phyloP scores from a whole-genome alignment of 192 early-diverging fungal species.

The Dimargaris xerosporica region DNA sequence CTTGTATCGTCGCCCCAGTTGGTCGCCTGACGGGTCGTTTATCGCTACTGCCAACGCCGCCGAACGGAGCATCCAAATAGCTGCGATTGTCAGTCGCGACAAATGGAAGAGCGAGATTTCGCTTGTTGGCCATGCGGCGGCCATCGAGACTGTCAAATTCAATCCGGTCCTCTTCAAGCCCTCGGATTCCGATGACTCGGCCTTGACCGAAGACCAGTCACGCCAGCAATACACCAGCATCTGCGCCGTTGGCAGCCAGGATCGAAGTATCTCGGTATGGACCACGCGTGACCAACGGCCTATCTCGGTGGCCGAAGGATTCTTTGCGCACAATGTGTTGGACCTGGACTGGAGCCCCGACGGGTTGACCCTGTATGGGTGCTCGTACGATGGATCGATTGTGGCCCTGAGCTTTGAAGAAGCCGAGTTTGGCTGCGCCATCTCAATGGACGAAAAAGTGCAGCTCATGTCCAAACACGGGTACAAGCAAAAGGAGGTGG shows the following conservation, averaged over 20 bases:
- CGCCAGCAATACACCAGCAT: slow-evolving; percentile 30
- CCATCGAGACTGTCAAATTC: slow-evolving; percentile 83
- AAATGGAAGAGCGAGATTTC: slow-evolving; percentile 64
- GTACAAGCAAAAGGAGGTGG: slow-evolving; percentile 23
- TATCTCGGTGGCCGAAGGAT: slow-evolving; percentile 46
- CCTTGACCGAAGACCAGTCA: slow-evolving; percentile 11
- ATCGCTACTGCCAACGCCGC: slow-evolving; percentile 83
- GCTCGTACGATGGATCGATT: slow-evolving; percentile 83
- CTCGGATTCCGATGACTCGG: slow-evolving; percentile 14
- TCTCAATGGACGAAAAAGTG: slow-evolving; percentile 49
- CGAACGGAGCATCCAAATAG: slow-evolving; percentile 58
- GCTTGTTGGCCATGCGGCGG: slow-evolving; percentile 75
- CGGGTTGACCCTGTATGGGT: slow-evolving; percentile 58
- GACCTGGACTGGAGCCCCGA: slow-evolving; percentile 80
- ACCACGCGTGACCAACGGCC: slow-evolving; percentile 56
- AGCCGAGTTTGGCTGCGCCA: slow-evolving; percentile 49
- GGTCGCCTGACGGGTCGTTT: slow-evolving; percentile 93
- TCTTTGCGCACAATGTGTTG: slow-evolving; percentile 71
- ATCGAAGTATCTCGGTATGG: slow-evolving; percentile 79
- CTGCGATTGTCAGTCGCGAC: slow-evolving; percentile 61
- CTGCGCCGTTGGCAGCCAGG: slow-evolving; percentile 81
- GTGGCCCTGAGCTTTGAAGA: slow-evolving; percentile 52
- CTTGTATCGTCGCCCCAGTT: slow-evolving; percentile 81
- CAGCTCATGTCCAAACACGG: slow-evolving; percentile 31
- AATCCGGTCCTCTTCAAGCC: slow-evolving; percentile 64